A percentile compares a stretch with the other conserved stretches of the same genome.
phyloP scores from a whole-genome alignment of 2,329 filamentous ascomycete genomes.

The Arthrobotrys musiformis region DNA sequence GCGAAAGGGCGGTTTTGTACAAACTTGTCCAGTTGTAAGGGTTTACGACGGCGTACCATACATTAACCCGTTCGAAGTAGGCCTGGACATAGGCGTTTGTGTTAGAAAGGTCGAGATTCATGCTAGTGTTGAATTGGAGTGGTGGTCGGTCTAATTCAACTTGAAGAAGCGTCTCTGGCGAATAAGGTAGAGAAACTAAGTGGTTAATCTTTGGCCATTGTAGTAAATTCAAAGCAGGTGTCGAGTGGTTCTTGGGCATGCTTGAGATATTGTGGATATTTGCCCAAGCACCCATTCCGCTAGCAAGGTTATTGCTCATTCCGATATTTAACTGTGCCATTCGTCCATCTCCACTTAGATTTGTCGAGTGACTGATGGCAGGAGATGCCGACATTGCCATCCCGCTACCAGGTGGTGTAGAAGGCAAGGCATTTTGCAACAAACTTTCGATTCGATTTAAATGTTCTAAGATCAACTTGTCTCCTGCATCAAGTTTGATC shows the following conservation, averaged over 20 bases:
- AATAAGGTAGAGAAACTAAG: constrained; percentile 79
- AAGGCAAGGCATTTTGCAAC: constrained; percentile 70
- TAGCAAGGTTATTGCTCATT: constrained; percentile 59
- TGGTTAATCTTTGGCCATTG: constrained; percentile 84
- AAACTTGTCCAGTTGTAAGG: constrained; percentile 81
- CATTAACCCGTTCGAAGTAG: constrained; percentile 82
- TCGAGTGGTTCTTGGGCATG: constrained; percentile 86
- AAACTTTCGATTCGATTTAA: constrained; percentile 80
- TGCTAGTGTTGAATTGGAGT: constrained; percentile 69
- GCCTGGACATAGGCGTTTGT: constrained; percentile 79
- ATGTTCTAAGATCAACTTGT: constrained; percentile 84
- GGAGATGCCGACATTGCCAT: constrained; percentile 72
- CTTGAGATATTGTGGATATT: constrained; percentile 76
- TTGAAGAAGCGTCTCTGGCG: constrained; percentile 82
- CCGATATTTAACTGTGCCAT: constrained; percentile 62
- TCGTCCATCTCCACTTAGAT: constrained; percentile 69
- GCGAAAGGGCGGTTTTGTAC: constrained; percentile 78
- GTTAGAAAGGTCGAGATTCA: constrained; percentile 78
- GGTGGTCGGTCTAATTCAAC: constrained; percentile 82
- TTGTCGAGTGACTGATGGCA: constrained; percentile 73
- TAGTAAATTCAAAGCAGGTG: constrained; percentile 79
- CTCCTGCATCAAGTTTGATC: constrained; percentile 86
- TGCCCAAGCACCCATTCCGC: constrained; percentile 76
- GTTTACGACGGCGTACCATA: constrained; percentile 88
- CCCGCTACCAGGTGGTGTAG: constrained; percentile 69